Evolutionary conservation across 208 protist genomes (phyloP), one percentile per base, ranked within the genome.

Genomic region (Leishmania aethiopica): DNA sequence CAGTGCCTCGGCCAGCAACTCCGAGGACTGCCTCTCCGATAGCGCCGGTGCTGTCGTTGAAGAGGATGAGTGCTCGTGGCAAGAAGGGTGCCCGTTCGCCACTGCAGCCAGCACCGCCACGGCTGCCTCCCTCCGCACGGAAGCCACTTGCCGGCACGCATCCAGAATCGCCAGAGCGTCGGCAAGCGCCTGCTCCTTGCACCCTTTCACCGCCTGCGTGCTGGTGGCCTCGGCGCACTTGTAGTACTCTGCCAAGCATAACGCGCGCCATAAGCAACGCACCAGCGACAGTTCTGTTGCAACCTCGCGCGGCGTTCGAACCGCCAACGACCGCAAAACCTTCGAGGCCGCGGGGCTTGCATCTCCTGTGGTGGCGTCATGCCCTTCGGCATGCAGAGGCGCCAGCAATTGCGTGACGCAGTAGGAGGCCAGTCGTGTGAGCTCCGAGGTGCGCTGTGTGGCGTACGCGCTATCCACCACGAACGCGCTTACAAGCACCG

Each of bases 381-480:
- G 62, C 67, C 67, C 37, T 22, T n/a, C 22, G 73, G 49, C 66
- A 13, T 70, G 80, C 53, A 64, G 62, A 25, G 72, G 78, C 59
- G 59, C 22, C 42, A 84, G 71, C 51, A 86, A 73, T n/a, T 80
- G 76, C 11, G 79, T 57, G 75, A 88, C 84, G 76, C 88, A 89
- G 71, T 89, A 85, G 17, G 88, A 81, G 15, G 91, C 91, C 37
- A 95, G 66, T 55, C 85, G 84, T 28, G 87, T 84, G 49, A 96
- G 83, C 74, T 95, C 89, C 28, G 37, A 19, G 22, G 78, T 84
- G 78, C 82, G 84, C 42, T 70, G 57, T 73, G 91, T n/a, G 5
- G 84, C 85, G 82, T 93, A 96, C n/a, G 90, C 93, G 79, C 90
- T 94, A 66, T 96, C 93, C 28, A 96, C 87, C 1, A 96, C 86